Conservation (phyloP, 768 basidiomycete genomes). For the Amanita pallidorosea region DNA sequence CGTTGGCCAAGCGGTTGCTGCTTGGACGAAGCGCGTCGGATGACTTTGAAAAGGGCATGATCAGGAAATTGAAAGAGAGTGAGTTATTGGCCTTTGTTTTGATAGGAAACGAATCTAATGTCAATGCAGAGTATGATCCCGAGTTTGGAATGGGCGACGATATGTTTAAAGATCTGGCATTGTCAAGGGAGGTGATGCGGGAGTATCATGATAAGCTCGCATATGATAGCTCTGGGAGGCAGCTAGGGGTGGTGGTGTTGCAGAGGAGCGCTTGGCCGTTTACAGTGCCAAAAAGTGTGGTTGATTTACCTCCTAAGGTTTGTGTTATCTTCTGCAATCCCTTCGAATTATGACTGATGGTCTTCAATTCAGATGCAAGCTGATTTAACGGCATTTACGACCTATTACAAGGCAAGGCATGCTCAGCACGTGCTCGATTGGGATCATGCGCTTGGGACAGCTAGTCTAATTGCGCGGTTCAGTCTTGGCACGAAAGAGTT, state of each 20-base stretch:
- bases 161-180: constrained; percentile 86
- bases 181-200: constrained; percentile 63
- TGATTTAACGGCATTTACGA: constrained; percentile 49
- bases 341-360: constrained; percentile 5
- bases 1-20: constrained; percentile 78
- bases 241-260: constrained; percentile 71
- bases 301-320: constrained; percentile 46
- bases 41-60: constrained; percentile 76
- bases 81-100: constrained; percentile 9
- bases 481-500: constrained; percentile 68
- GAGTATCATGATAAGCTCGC: constrained; percentile 47
- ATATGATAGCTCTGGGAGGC: constrained; percentile 27
- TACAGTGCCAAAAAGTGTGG: constrained; percentile 32
- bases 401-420: constrained; percentile 75
- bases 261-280: constrained; percentile 89
- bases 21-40: constrained; percentile 78
- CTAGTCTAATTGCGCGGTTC: constrained; percentile 65
- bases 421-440: constrained; percentile 68
- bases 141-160: constrained; percentile 91
- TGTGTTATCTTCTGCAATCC: background rate
- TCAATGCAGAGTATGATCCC: constrained; percentile 72
- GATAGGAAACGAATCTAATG: background rate
- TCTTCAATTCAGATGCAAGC: constrained; percentile 50
- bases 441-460: constrained; percentile 83
- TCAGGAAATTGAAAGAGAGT: constrained; percentile 81